Percentiles rank a stretch among this genome's conserved stretches.
Evolutionary conservation across 139 green algal species (phyloP).

Genomic region (Chlamydomonas sp.): DNA sequence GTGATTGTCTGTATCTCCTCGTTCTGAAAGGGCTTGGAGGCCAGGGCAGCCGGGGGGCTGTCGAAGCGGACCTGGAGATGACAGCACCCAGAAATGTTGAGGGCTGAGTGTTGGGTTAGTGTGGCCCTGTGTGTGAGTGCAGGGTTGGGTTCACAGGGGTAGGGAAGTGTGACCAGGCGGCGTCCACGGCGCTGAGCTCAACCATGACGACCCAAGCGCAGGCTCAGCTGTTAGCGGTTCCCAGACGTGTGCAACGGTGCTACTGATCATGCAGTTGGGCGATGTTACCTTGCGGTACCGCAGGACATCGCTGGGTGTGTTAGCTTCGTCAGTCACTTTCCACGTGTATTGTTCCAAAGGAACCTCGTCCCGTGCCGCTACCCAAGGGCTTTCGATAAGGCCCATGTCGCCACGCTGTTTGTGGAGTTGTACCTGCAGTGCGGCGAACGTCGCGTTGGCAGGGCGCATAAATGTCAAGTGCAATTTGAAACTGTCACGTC

Average conservation of each 20-base stretch:
- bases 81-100: too few relatives aligned
- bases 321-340: background rate
- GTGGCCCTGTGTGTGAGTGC: too few relatives aligned
- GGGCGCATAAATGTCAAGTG: too few relatives aligned
- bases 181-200: background rate
- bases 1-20: conserved; percentile 45
- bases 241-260: too few relatives aligned
- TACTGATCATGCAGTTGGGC: too few relatives aligned
- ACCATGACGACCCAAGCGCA: background rate
- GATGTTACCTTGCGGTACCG: conserved; percentile 14
- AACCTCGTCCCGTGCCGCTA: background rate
- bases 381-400: conserved; percentile 19
- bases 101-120: too few relatives aligned
- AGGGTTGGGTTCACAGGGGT: too few relatives aligned
- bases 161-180: background rate
- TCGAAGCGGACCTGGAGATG: conserved; percentile 47
- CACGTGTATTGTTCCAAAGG: conserved; percentile 22
- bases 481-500: too few relatives aligned
- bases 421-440: conserved; percentile 37
- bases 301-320: background rate
- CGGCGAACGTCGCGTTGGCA: background rate
- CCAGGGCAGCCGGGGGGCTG: conserved; percentile 47
- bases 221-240: too few relatives aligned
- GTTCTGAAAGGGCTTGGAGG: conserved; percentile 55
- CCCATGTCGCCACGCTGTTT: conserved; percentile 38